Evolutionary conservation across 768 basidiomycete species (phyloP).

Genomic region (Fistulinella prunicolor): DNA sequence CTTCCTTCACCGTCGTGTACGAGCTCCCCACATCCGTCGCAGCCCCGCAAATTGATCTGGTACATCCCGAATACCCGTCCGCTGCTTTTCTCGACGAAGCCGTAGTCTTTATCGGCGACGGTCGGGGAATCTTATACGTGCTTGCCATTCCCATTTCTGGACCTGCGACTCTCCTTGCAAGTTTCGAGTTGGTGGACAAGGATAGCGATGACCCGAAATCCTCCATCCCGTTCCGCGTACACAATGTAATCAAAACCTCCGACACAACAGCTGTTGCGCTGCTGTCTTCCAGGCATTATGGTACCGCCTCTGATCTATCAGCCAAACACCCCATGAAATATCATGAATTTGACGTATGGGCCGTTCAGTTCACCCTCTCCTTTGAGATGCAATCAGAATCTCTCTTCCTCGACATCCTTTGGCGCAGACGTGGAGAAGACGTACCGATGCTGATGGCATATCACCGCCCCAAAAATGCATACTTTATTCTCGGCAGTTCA

Average conservation of each 20-base stretch:
- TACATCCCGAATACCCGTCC: slow-evolving; percentile 74
- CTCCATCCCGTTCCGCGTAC: slow-evolving; percentile 38
- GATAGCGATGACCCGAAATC: slow-evolving; percentile 21
- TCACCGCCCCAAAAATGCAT: slow-evolving; percentile 41
- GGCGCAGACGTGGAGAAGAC: slow-evolving; percentile 67
- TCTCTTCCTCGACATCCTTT: slow-evolving; percentile 51
- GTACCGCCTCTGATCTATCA: slow-evolving; percentile 20
- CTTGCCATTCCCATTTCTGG: slow-evolving; percentile 43
- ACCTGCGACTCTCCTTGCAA: slow-evolving; percentile 46
- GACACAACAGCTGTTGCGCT: slow-evolving; percentile 44
- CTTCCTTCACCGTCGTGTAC: slow-evolving; percentile 54
- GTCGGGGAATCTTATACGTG: slow-evolving; percentile 63
- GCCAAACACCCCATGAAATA: slow-evolving; percentile 25
- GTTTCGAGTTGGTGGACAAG: slow-evolving; percentile 42
- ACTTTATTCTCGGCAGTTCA: slow-evolving; percentile 59
- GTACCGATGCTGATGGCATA: slow-evolving; percentile 63
- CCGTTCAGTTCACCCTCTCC: slow-evolving; percentile 48
- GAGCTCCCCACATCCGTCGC: slow-evolving; percentile 57
- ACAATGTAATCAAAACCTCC: slow-evolving; percentile 35
- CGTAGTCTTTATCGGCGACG: slow-evolving; percentile 62
- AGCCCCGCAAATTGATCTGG: slow-evolving; percentile 35
- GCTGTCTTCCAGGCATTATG: slow-evolving; percentile 58
- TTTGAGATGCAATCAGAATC: slow-evolving; percentile 32
- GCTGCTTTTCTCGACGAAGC: slow-evolving; percentile 51
- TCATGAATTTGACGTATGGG: slow-evolving; percentile 65